Evolutionary conservation across 75 land plant species (phyloP).

Genomic region (Cryptomeria japonica): DNA sequence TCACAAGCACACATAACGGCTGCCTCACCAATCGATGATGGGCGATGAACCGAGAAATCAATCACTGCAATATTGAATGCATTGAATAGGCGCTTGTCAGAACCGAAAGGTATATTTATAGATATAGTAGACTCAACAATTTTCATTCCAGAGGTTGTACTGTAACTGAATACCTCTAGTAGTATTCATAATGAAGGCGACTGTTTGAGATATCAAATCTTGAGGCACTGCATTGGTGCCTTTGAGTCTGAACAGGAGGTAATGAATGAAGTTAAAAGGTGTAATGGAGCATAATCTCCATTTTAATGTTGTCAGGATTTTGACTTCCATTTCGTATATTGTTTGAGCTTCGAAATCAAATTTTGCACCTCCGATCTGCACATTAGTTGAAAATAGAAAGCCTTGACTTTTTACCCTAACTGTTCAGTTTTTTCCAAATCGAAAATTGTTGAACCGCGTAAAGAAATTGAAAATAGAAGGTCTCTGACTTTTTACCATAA

Average conservation of each 20-base stretch:
- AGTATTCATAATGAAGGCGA: conserved; percentile 44
- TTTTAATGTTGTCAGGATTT: conserved; percentile 48
- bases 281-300: conserved; percentile 69
- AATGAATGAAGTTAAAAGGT: conserved; percentile 59
- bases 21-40: conserved; percentile 54
- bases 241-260: conserved; percentile 32
- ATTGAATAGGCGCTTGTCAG: not conserved
- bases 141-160: not conserved
- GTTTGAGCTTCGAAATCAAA: conserved; percentile 56
- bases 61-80: conserved; percentile 21
- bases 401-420: not conserved
- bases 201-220: conserved; percentile 32
- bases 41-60: conserved; percentile 38
- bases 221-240: conserved; percentile 15
- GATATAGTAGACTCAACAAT: too few species aligned
- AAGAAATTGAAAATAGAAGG: too few species aligned
- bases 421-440: too few species aligned
- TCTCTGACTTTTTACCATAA: too few species aligned
- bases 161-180: conserved; percentile 26
- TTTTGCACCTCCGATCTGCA: conserved; percentile 22
- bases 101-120: not conserved
- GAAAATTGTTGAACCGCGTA: too few species aligned
- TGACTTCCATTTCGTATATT: conserved; percentile 69
- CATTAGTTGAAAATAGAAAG: not conserved
- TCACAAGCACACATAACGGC: conserved; percentile 40